Conservation (phyloP, 2,329 filamentous ascomycete genomes). For the Botrytis tulipae region DNA sequence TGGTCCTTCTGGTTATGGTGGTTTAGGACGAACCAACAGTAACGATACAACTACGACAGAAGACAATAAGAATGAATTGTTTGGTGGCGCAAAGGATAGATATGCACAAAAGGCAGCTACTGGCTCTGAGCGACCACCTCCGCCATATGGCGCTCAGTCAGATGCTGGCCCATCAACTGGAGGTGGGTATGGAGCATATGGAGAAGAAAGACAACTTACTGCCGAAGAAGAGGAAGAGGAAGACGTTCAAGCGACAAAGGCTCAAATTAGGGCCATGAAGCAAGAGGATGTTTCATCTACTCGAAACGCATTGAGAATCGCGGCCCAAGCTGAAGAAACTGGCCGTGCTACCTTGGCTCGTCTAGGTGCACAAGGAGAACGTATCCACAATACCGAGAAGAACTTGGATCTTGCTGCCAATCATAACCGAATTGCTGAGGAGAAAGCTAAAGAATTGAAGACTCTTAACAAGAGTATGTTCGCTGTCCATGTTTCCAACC, state of each 20-base stretch:
- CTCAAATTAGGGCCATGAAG: constrained; percentile 73
- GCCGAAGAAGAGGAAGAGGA: constrained; percentile 74
- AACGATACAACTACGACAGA: constrained; percentile 46
- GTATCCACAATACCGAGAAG: constrained; percentile 77
- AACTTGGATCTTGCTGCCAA: constrained; percentile 78
- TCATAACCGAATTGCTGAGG: constrained; percentile 73
- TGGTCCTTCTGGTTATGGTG: constrained; percentile 60
- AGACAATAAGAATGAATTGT: constrained; percentile 61
- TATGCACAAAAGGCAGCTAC: constrained; percentile 35
- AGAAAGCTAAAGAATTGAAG: constrained; percentile 79
- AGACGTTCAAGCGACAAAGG: constrained; percentile 68
- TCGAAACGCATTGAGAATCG: constrained; percentile 66
- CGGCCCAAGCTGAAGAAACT: constrained; percentile 67
- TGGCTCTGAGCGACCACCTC: constrained; percentile 31
- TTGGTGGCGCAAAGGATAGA: constrained; percentile 44
- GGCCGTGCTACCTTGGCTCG: constrained; percentile 70
- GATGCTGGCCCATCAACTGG: constrained; percentile 23
- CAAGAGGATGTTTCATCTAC: constrained; percentile 73
- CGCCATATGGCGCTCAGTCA: constrained; percentile 33
- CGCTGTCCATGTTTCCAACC: constrained; percentile 73
- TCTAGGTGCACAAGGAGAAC: constrained; percentile 75
- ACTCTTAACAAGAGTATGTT: constrained; percentile 90
- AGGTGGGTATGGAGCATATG: constrained; percentile 51
- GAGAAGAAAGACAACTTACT: constrained; percentile 74
- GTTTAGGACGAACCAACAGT: constrained; percentile 50